Conservation (phyloP, 2,329 filamentous ascomycete species). For the Shiraia bambusicola region DNA sequence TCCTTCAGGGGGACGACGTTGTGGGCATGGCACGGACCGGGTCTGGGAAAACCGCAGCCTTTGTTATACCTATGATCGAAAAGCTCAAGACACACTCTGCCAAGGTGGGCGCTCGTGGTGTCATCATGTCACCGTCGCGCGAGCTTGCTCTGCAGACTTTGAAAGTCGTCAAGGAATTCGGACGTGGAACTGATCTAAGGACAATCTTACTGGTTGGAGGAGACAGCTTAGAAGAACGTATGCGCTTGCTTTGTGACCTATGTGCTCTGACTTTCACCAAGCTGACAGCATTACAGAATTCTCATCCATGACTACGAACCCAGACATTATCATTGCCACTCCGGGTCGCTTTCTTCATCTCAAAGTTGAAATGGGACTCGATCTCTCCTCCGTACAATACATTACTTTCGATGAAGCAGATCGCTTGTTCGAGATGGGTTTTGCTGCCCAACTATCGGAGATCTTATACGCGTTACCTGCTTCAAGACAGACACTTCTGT, state of each 20-base stretch:
- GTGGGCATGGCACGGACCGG: slow-evolving; percentile 99
- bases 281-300: slow-evolving; percentile 59
- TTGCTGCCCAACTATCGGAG: slow-evolving; percentile 87
- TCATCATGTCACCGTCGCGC: slow-evolving; percentile 89
- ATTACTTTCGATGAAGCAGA: slow-evolving; percentile 98
- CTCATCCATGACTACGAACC: slow-evolving; percentile 86
- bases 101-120: slow-evolving; percentile 78
- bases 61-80: slow-evolving; percentile 98
- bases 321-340: slow-evolving; percentile 95
- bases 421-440: slow-evolving; percentile 97
- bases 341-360: slow-evolving; percentile 94
- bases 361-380: slow-evolving; percentile 93
- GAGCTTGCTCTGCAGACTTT: slow-evolving; percentile 93
- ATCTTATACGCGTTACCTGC: slow-evolving; percentile 86
- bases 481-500: slow-evolving; percentile 85
- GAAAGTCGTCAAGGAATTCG: slow-evolving; percentile 94
- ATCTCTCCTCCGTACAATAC: slow-evolving; percentile 88
- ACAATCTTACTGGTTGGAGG: slow-evolving; percentile 90
- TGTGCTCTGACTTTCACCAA: too few relatives aligned
- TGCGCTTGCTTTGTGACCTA: slow-evolving; percentile 5
- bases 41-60: slow-evolving; percentile 96
- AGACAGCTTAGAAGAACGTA: slow-evolving; percentile 85
- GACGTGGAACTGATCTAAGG: slow-evolving; percentile 85
- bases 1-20: slow-evolving; percentile 90
- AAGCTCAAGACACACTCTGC: slow-evolving; percentile 84